These are phyloP conservation scores for Aspergillus fumigatus DNA, from an alignment of 2,329 filamentous ascomycete species.

Conservation along the genomic window DNA sequence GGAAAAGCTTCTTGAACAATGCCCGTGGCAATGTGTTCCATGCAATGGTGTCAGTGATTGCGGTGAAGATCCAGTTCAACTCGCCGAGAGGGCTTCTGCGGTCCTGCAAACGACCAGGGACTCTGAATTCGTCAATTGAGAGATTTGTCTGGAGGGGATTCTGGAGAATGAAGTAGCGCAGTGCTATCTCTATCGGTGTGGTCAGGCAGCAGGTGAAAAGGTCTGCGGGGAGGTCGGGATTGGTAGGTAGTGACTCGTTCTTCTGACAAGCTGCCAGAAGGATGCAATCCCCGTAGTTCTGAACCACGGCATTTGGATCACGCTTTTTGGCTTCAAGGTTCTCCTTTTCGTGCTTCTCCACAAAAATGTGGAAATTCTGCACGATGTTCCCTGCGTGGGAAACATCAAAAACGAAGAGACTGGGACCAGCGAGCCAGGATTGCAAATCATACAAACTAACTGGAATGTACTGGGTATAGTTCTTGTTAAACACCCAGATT, in stretches of 20 bases:
- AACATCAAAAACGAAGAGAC: conserved; percentile 96
- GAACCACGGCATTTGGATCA: conserved; percentile 63
- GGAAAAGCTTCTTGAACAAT: conserved; percentile 92
- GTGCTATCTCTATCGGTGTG: conserved; percentile 93
- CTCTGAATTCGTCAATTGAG: conserved; percentile 75
- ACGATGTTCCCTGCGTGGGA: conserved; percentile 95
- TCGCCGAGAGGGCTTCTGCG: conserved; percentile 90
- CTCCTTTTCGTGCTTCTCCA: conserved; percentile 90
- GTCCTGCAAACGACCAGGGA: conserved; percentile 88
- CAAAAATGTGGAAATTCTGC: conserved; percentile 88
- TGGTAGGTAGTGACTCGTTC: conserved; percentile 90
- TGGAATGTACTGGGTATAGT: conserved; percentile 97
- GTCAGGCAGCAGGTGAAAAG: conserved; percentile 94
- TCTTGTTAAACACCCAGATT: conserved; percentile 99
- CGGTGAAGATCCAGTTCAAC: conserved; percentile 98
- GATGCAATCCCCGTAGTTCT: conserved; percentile 77
- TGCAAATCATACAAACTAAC: conserved; percentile 93
- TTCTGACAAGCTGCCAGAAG: conserved; percentile 87
- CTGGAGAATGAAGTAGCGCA: conserved; percentile 93
- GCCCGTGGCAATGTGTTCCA: conserved; percentile 92
- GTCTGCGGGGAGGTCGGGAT: conserved; percentile 87
- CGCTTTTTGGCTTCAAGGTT: conserved; percentile 70
- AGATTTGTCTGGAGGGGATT: conserved; percentile 69
- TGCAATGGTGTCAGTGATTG: conserved; percentile 96
- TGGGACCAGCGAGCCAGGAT: conserved; percentile 91